Evolutionary conservation across 805 yeast genomes (phyloP), one percentile per base, ranked within the genome.

Genomic region (Hanseniaspora thailandica): DNA sequence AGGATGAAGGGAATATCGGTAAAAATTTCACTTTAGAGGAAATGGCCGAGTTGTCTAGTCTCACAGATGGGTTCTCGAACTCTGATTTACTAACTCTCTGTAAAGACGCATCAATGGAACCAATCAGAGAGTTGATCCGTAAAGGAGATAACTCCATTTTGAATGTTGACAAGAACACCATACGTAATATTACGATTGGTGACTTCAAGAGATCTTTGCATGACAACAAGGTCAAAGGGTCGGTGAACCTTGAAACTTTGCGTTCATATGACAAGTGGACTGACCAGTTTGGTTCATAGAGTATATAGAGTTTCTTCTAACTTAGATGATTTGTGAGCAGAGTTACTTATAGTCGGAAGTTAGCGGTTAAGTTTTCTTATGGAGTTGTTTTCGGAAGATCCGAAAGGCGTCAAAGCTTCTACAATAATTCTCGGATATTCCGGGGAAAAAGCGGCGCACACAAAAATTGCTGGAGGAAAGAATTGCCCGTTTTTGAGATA

Each of bases 31-130:
- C 36, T 31, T 13, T 5, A 13, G 33, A 28, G n/a, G 45, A 53
- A 12, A 25, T 41, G 28, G 26, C 31, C 4, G 52, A 47, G 19
- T 12, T 53, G 20, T 36, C 44, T 9, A n/a, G 71, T 10, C 64
- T 84, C 60, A 88, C 97, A 0, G 80, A 80, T 6, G 90, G 86
- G 0, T 87, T 81, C 66, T 85, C 95, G n/a, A 96, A 96, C 2
- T 82, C 93, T 58, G 98, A 90, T 67, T 76, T 90, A 41, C 88
- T 97, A 0, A 89, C 96, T 1, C 68, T 90, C 56, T 95, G 97
- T 1, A 93, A 89, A 66, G 97, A 90, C 65, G 94, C 96, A 2
- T 97, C 98, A 1, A 89, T 90, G 97, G 96, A 96, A 1, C 97
- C 98, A 1, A 71, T 93, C 35, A 74, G 98, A 57, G 83, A 87